Base-by-base conservation (phyloP, 2,329 filamentous ascomycete species). In the Colletotrichum falcatum region DNA sequence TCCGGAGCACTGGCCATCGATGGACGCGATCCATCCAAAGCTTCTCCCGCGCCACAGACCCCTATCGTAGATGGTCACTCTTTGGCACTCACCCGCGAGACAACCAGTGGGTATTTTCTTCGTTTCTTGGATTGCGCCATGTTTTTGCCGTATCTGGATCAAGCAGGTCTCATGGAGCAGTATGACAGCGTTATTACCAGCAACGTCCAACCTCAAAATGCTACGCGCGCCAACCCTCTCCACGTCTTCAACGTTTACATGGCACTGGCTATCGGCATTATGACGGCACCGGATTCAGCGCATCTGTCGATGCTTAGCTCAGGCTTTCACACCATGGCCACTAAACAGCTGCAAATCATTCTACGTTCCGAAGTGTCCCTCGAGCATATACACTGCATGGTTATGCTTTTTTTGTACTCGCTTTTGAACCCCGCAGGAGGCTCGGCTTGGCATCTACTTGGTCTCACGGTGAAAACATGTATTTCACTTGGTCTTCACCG, bases 371-470 rank as follows among this genome's bases (percentile, higher is more conserved):
- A 55, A 16, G 23, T 8, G 20, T 30, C 35, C 8, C 37, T 55
- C 1, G 65, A 68, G 18, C 49, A 62, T 30, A 28, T 71, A 42
- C 68, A 71, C 46, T 58, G 42, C 54, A 64, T 63, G 44, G 11
- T 66, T 23, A 60, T 71, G 65, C 59, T 71, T 26, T 20, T 71
- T 12, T 5, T 63, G 8, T 71, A 55, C 48, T 71, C 68, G 37
- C 53, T 71, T 14, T 33, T 42, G 28, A 71, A 53, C 54, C 56
- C 68, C 8, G 23, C n/a, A 14, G 68, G 64, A 9, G 68, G 68
- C n/a, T 71, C 68, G 11, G 58, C 65, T 14, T 66, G 65, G 65
- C 58, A 66, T 26, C 58, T 66, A 7, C 49, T 62, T 5, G 65
- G 65, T 26, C 37, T 63, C 20, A 37, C 65, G 3, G n/a, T 67